These are phyloP conservation scores for Suillus spraguei DNA, from an alignment of 768 basidiomycete genomes.

Conservation along the genomic window DNA sequence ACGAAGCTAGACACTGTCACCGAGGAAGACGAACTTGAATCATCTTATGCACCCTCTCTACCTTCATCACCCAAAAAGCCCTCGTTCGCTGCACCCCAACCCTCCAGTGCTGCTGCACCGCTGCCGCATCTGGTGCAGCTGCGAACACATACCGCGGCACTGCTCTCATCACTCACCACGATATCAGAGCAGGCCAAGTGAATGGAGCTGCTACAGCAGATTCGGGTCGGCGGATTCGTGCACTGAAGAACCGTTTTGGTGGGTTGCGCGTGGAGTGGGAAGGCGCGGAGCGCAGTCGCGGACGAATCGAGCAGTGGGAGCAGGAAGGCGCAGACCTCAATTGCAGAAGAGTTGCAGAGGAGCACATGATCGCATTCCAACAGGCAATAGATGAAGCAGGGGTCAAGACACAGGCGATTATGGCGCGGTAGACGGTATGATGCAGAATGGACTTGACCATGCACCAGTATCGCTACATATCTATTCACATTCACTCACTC, in stretches of 20 bases:
- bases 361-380: slow-evolving; percentile 78
- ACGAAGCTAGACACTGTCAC: slow-evolving; percentile 37
- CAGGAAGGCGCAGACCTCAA: slow-evolving; percentile 49
- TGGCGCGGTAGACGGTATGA: slow-evolving; percentile 59
- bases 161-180: slow-evolving; percentile 72
- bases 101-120: slow-evolving; percentile 25
- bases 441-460: background rate
- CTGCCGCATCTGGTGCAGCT: slow-evolving; percentile 54
- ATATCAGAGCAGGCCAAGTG: slow-evolving; percentile 90
- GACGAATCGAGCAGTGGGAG: slow-evolving; percentile 82
- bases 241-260: slow-evolving; percentile 80
- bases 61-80: slow-evolving; percentile 56
- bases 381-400: slow-evolving; percentile 71
- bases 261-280: slow-evolving; percentile 85
- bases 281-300: slow-evolving; percentile 78
- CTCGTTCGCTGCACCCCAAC: slow-evolving; percentile 53
- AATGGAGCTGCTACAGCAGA: slow-evolving; percentile 85
- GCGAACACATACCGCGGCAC: slow-evolving; percentile 72
- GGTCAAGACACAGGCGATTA: slow-evolving; percentile 77
- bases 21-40: slow-evolving; percentile 41
- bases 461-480: slow-evolving; percentile 3
- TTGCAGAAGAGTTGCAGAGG: slow-evolving; percentile 57
- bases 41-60: slow-evolving; percentile 40
- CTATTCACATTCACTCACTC: slow-evolving; percentile 3
- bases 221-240: slow-evolving; percentile 83